Conservation (phyloP, 116 monocot species). For the Trichopus zeylanicus region DNA sequence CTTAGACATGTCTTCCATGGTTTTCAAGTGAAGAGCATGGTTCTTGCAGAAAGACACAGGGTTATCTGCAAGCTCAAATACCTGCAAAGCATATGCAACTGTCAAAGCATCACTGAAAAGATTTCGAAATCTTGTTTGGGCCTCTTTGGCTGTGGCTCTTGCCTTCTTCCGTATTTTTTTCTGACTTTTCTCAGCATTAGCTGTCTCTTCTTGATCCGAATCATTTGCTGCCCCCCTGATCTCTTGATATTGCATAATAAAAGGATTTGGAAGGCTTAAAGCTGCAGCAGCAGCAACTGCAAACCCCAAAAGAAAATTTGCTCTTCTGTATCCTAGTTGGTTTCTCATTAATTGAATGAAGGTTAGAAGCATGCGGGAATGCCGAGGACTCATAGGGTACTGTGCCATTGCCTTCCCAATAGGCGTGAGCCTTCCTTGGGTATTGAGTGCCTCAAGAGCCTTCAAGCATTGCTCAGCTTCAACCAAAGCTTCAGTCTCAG, state of each 20-base stretch:
- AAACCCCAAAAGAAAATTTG: slow-evolving; percentile 71
- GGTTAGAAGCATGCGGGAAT: slow-evolving; percentile 85
- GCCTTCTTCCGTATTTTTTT: slow-evolving; percentile 27
- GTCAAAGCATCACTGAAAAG: slow-evolving; percentile 82
- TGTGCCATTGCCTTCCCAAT: slow-evolving; percentile 84
- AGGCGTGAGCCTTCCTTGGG: slow-evolving; percentile 39
- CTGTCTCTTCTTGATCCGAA: slow-evolving; percentile 15
- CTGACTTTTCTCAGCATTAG: slow-evolving; percentile 8
- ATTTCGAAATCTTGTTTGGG: slow-evolving; percentile 49
- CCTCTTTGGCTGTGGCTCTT: slow-evolving; percentile 42
- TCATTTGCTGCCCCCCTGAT: slow-evolving; percentile 13
- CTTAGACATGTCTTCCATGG: slow-evolving; percentile 98
- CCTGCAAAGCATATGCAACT: slow-evolving; percentile 69
- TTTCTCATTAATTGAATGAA: slow-evolving; percentile 52
- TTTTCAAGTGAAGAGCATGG: slow-evolving; percentile 62
- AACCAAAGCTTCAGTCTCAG: slow-evolving; percentile 43
- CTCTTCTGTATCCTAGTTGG: slow-evolving; percentile 34
- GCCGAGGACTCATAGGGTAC: slow-evolving; percentile 91
- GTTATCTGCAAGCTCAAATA: slow-evolving; percentile 63
- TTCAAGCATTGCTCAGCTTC: slow-evolving; percentile 83
- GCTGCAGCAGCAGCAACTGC: slow-evolving; percentile 74
- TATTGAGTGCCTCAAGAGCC: slow-evolving; percentile 72
- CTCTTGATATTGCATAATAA: slow-evolving; percentile 33
- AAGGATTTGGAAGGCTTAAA: slow-evolving; percentile 84
- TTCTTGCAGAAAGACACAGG: slow-evolving; percentile 52